Evolutionary conservation across 805 yeast genomes (phyloP), one percentile per base, ranked within the genome.

Genomic region (Citeromyces matritensis): DNA sequence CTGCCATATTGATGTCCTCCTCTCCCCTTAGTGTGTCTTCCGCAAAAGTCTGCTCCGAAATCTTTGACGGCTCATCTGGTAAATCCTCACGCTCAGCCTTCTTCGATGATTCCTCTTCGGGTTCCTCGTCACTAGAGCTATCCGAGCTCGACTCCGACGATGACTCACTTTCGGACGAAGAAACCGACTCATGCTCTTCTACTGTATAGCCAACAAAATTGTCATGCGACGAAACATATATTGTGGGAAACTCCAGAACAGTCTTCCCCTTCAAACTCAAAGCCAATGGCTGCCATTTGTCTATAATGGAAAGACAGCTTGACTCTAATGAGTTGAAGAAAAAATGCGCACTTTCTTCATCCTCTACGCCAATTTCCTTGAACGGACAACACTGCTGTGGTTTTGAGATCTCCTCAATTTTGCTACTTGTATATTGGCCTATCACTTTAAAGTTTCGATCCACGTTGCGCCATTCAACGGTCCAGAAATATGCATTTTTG

Each of bases 211-310:
- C 21, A 7, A 7, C 7, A 17, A 17, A 17, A 7, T 7, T 17
- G 6, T 17, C 21, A 7, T 15, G 8, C 10, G 11, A 15, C 23
- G 19, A 7, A 1, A 78, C 57, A 34, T 57, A 62, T 4, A 84
- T 56, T 0, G 85, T 76, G 0, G 95, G 94, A 40, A 67, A 84
- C 46, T 84, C 95, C 24, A 83, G 60, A 0, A 84, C 80, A 0
- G 73, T 59, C 34, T 63, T 61, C 24, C 72, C 71, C 35, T 56
- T 54, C n/a, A 84, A 41, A 1, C 59, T 57, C 15, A 64, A 68
- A 0, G 66, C 65, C 2, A 81, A 42, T 14, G 55, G 35, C n/a
- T 40, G 41, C 1, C 43, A 49, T 0, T 48, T 33, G 13, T 58
- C 53, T 10, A 74, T 26, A 26, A 47, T 44, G 3, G 71, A 49